A percentile compares a stretch with the other conserved stretches of the same genome.
Conservation (phyloP, 768 basidiomycete species). For the Tylopilus felleus region DNA sequence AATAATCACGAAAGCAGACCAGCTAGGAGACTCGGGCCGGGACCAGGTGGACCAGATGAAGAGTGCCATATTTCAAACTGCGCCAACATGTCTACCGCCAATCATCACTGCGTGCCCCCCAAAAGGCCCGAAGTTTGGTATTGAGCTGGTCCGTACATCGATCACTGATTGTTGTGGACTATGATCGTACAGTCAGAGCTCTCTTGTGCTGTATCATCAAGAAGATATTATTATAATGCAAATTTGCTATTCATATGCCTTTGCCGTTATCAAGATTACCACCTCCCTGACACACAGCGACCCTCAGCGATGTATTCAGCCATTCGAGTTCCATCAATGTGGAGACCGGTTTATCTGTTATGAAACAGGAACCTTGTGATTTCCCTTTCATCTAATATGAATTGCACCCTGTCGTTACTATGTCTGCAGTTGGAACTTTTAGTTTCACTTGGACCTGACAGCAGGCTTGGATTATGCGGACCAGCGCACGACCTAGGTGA, state of each 20-base stretch:
- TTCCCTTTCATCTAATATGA: neutral
- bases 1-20: conserved; percentile 70
- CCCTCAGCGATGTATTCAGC: neutral
- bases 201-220: neutral
- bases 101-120: conserved; percentile 52
- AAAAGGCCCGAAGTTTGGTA: conserved; percentile 52
- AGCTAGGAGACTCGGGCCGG: conserved; percentile 36
- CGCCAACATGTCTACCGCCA: conserved; percentile 63
- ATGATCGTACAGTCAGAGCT: conserved; percentile 1
- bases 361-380: neutral
- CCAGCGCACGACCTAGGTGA: neutral
- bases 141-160: conserved; percentile 53
- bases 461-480: conserved; percentile 13
- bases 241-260: neutral
- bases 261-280: neutral
- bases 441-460: neutral
- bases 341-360: neutral
- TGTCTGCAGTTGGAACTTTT: neutral
- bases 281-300: conserved; percentile 3
- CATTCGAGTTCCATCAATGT: neutral
- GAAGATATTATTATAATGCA: neutral
- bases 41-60: conserved; percentile 41
- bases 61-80: conserved; percentile 47
- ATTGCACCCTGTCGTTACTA: neutral
- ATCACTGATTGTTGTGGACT: conserved; percentile 59